Conservation (phyloP, 805 yeast species). For the Ogataea pignaliae region DNA sequence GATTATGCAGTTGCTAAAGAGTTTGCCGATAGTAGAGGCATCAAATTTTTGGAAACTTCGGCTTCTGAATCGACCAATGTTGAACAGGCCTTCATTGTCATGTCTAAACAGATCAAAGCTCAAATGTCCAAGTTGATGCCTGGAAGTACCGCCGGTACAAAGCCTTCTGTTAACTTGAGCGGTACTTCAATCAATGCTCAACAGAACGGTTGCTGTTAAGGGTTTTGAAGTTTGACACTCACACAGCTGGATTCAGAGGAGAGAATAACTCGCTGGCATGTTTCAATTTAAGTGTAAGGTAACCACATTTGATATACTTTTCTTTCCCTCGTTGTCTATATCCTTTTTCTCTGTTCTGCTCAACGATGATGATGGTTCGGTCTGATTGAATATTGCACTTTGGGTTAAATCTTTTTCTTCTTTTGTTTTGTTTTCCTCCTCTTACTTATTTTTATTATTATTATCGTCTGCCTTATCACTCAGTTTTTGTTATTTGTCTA, state of each 20-base stretch:
- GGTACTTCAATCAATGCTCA: conserved; percentile 55
- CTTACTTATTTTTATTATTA: conserved; percentile 3
- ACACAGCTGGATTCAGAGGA: no score
- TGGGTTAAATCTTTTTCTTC: neutral
- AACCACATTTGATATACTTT: no score
- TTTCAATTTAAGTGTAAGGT: no score
- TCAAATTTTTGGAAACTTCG: conserved; percentile 94
- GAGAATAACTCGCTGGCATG: no score
- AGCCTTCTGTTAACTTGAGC: conserved; percentile 65
- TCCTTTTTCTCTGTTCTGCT: no score
- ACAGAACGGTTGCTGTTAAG: conserved; percentile 46
- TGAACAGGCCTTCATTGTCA: conserved; percentile 96
- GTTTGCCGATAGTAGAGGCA: conserved; percentile 91
- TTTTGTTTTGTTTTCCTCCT: neutral
- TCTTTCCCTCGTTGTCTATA: neutral
- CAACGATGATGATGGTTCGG: no score
- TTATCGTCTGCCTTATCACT: neutral
- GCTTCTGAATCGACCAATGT: conserved; percentile 95
- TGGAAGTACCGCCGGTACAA: conserved; percentile 36
- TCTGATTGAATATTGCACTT: no score
- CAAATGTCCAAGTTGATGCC: conserved; percentile 73
- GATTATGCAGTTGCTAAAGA: conserved; percentile 96
- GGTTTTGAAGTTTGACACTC: no score
- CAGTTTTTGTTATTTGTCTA: no score
- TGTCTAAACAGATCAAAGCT: conserved; percentile 98